phyloP scores from a whole-genome alignment of 2,329 filamentous ascomycete genomes.

The Sphaceloma murrayae region DNA sequence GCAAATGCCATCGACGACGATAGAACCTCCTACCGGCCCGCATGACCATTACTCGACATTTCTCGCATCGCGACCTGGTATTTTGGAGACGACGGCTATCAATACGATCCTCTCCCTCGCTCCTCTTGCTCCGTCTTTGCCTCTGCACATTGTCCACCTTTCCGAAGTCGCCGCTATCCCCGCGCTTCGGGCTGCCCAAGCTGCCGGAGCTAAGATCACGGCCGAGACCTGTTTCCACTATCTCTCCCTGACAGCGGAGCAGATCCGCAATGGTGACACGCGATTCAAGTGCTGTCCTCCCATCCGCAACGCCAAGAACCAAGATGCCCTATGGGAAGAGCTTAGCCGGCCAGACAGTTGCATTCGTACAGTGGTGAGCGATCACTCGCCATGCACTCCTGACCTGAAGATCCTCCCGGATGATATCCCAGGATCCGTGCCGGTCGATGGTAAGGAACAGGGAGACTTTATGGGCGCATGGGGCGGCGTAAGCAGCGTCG shows the following conservation, averaged over 20 bases:
- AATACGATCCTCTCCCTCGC: conserved; percentile 76
- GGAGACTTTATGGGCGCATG: conserved; percentile 95
- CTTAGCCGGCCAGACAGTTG: conserved; percentile 60
- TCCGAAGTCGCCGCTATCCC: conserved; percentile 50
- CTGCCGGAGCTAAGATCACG: conserved; percentile 70
- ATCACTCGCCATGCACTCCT: conserved; percentile 93
- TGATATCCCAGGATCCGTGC: conserved; percentile 46
- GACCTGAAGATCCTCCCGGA: conserved; percentile 79
- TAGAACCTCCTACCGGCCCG: conserved; percentile 60
- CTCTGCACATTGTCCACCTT: conserved; percentile 87
- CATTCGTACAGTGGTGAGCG: conserved; percentile 84
- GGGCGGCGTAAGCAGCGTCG: conserved; percentile 92
- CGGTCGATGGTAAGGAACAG: conserved; percentile 29
- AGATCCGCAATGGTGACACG: conserved; percentile 75
- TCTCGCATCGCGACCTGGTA: conserved; percentile 76
- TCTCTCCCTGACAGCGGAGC: conserved; percentile 71
- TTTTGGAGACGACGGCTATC: conserved; percentile 86
- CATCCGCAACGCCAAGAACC: conserved; percentile 71
- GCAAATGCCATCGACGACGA: conserved; percentile 65
- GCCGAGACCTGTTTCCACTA: conserved; percentile 97
- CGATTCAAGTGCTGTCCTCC: conserved; percentile 93
- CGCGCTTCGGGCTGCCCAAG: conserved; percentile 52
- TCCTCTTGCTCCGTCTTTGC: conserved; percentile 67
- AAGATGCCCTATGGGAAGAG: conserved; percentile 80
- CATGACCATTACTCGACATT: conserved; percentile 79